These are phyloP conservation scores for Alternaria metachromatica DNA, from an alignment of 2,329 filamentous ascomycete species.

Conservation along the genomic window DNA sequence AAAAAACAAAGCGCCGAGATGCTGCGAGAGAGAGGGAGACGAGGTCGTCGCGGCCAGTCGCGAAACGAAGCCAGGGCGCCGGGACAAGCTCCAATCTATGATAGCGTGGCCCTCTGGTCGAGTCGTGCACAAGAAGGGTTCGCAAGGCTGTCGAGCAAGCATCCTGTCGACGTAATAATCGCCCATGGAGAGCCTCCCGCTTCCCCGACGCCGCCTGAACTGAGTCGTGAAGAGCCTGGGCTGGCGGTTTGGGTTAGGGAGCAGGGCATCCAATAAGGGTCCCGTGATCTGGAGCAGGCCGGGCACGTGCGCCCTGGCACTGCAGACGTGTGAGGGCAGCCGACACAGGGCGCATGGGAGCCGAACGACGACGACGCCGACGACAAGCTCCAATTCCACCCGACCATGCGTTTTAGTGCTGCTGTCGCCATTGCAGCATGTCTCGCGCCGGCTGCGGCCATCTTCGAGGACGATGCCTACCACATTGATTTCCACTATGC, in stretches of 20 bases:
- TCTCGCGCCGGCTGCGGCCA: constrained; percentile 65
- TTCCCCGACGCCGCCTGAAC: constrained; percentile 2
- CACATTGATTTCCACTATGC: constrained; percentile 92
- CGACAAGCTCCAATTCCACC: constrained; percentile 18
- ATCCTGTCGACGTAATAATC: neutral
- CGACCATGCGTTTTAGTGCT: constrained; percentile 48
- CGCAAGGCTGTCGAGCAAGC: constrained; percentile 4
- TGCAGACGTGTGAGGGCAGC: neutral
- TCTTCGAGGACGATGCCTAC: constrained; percentile 91
- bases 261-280: neutral
- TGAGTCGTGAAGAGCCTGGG: neutral
- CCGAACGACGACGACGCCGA: constrained; percentile 1
- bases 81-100: constrained; percentile 30
- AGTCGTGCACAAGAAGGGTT: constrained; percentile 10
- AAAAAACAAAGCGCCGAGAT: constrained; percentile 6
- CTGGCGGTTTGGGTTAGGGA: neutral
- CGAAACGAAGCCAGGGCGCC: constrained; percentile 23
- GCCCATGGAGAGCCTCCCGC: neutral
- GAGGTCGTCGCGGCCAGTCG: constrained; percentile 30
- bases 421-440: constrained; percentile 45
- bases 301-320: constrained; percentile 1
- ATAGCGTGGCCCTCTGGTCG: constrained; percentile 28
- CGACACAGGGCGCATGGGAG: neutral
- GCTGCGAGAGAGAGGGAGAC: constrained; percentile 4
- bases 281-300: neutral